Base-by-base conservation (phyloP, 2,329 filamentous ascomycete species). In the Fusarium algeriense region DNA sequence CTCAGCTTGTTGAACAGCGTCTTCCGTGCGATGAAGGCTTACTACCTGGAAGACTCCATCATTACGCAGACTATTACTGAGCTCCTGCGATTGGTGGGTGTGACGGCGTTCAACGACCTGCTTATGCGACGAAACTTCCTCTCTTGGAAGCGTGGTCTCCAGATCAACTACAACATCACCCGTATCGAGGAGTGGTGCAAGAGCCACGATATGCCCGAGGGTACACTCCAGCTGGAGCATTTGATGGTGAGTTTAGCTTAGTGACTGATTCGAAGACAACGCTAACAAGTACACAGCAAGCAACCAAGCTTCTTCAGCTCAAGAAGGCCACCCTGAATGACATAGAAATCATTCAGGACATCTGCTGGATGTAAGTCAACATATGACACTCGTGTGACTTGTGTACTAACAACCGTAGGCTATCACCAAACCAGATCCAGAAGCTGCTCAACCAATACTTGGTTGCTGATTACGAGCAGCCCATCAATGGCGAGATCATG, bases 151-250 rank as follows among this genome's bases (percentile, higher is more conserved):
- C 94, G 96, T 81, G 96, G 96, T 76, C 89, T 99, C 59, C 96
- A 99, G 83, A 99, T 99, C 85, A 99, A 99, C 85, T 99, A 99
- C 87, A 99, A 99, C 85, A 99, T 99, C 81, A 99, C 96, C 28
- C 90, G 96, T 63, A 99, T 99, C 71, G 96, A 99, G 82, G 96
- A 99, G 83, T 99, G 96, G 96, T 99, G 96, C 85, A 99, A 99
- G 90, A 97, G 95, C 79, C 97, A 99, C 81, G 96, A 98, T 76
- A 98, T 99, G 95, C 96, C 96, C 2, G 95, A 99, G 83, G 96
- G 96, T 60, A 99, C 95, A 34, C 88, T 99, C 57, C 95, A 98
- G 84, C 88, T 99, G 61, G 96, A 99, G 86, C 96, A 99, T 85
- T 85, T 99, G 75, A 99, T 99, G 96, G 92, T 94, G 83, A 82